phyloP scores from a whole-genome alignment of 495 filamentous ascomycete genomes.

The Xylaria flabelliformis region DNA sequence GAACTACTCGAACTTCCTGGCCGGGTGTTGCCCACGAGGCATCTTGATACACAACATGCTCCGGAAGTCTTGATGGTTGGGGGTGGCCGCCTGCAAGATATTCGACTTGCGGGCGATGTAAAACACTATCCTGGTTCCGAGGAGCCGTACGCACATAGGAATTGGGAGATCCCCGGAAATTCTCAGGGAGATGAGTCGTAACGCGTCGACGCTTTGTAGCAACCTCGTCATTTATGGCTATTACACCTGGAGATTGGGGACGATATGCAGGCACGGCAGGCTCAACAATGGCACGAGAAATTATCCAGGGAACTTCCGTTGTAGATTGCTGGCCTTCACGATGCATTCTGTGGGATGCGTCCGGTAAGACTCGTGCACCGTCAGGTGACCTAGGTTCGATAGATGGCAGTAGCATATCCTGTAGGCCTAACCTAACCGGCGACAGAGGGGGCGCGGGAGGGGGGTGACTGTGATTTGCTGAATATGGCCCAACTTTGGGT shows the following conservation, averaged over 20 bases:
- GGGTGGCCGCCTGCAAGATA: conserved; percentile 31
- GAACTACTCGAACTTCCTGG: conserved; percentile 24
- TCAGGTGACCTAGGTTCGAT: conserved; percentile 40
- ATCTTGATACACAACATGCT: conserved; percentile 23
- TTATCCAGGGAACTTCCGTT: conserved; percentile 31
- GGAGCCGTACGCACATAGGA: conserved; percentile 29
- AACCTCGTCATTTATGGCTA: conserved; percentile 31
- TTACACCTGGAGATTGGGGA: conserved; percentile 31
- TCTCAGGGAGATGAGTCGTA: conserved; percentile 28
- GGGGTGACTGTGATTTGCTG: conserved; percentile 18
- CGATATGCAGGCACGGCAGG: conserved; percentile 25
- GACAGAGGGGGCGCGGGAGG: conserved; percentile 28
- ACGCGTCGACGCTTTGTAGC: conserved; percentile 33
- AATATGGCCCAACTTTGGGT: conserved; percentile 43
- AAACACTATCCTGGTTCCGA: conserved; percentile 31
- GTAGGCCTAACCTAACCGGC: conserved; percentile 34
- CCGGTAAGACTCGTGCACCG: conserved; percentile 17
- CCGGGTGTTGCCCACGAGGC: conserved; percentile 22
- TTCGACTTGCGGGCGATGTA: conserved; percentile 24
- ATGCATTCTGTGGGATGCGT: conserved; percentile 25
- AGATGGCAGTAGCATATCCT: conserved; percentile 41
- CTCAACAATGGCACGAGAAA: conserved; percentile 30
- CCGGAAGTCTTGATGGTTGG: conserved; percentile 19
- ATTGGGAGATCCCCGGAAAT: conserved; percentile 21
- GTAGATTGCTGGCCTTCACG: conserved; percentile 29